Base-by-base conservation (phyloP, 352 stramenopile species). In the Phytopythium helicoides region DNA sequence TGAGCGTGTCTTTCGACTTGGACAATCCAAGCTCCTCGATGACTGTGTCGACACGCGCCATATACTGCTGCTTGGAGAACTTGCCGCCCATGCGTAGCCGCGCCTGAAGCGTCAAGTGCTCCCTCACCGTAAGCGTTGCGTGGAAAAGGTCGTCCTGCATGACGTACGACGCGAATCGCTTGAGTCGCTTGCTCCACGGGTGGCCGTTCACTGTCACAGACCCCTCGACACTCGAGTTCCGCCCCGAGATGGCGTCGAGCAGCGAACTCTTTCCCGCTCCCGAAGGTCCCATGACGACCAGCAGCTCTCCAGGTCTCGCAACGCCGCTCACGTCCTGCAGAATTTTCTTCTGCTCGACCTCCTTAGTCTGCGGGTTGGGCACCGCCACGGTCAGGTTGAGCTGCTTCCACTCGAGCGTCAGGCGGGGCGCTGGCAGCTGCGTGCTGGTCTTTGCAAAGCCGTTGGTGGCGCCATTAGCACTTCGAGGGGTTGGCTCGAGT, bases 121-220 rank as follows among this genome's bases (percentile, higher is more conserved):
- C 87, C 38, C 75, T 60, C 6, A 96, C 87, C 10, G 90, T 97
- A 14, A 97, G 58, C 58, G 91, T 94, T n/a, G 60, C 62, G 41
- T 95, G 62, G 34, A 97, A 75, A 14, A 96, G 58, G 70, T 97
- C 90, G 58, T 97, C 87, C 55, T 95, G 87, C 65, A 87, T 86
- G 14, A 90, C 77, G 38, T 94, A 96, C 1, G 71, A 61, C 52
- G 60, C 52, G 14, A 62, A 28, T 25, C 37, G 54, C 42, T 51
- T 52, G 6, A 56, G 18, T 9, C 28, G 49, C n/a, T 60, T 61
- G 22, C 35, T 66, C 59, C 65, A 81, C 59, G 52, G 38, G 36
- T 56, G 33, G 14, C 92, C 89, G 42, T 79, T 86, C 33, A 97
- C 69, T 10, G 54, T 58, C 18, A 86, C 81, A 1, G 16, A 54